These are phyloP conservation scores for Moesziomyces parantarcticus DNA, from an alignment of 1,284 basidiomycete species.

Conservation along the genomic window DNA sequence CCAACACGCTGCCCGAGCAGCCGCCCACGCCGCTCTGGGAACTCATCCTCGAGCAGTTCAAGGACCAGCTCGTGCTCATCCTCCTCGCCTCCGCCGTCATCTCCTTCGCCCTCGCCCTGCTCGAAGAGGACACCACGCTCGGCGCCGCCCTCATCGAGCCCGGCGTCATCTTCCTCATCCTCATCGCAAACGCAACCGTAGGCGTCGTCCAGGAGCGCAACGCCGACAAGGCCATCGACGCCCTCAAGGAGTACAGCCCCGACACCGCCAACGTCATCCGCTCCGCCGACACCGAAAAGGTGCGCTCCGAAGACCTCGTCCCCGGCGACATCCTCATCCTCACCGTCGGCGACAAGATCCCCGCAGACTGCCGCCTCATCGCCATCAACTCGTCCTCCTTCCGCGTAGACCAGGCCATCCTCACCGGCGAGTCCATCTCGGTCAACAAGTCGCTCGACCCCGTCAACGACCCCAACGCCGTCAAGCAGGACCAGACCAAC, in stretches of 20 bases:
- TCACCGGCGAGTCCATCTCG: constrained; percentile 64
- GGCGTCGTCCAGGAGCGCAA: constrained; percentile 67
- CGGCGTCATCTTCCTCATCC: constrained; percentile 66
- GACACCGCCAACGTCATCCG: constrained; percentile 62
- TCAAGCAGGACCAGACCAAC: constrained; percentile 68
- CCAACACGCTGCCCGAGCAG: constrained; percentile 79
- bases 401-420: constrained; percentile 66
- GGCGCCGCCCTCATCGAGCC: constrained; percentile 66
- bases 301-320: constrained; percentile 59
- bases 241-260: constrained; percentile 65
- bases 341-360: constrained; percentile 66
- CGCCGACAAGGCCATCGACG: constrained; percentile 66
- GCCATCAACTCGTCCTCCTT: constrained; percentile 61
- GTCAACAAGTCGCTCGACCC: constrained; percentile 62
- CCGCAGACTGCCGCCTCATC: constrained; percentile 64
- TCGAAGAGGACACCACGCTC: constrained; percentile 62
- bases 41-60: constrained; percentile 95
- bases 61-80: constrained; percentile 67
- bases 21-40: constrained; percentile 89
- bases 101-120: constrained; percentile 63
- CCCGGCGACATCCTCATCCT: constrained; percentile 65
- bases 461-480: constrained; percentile 56
- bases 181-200: constrained; percentile 66
- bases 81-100: constrained; percentile 65
- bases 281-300: constrained; percentile 39